These are phyloP conservation scores for Immersiporthe knoxdaviesiana DNA, from an alignment of 2,329 filamentous ascomycete species.

Conservation along the genomic window DNA sequence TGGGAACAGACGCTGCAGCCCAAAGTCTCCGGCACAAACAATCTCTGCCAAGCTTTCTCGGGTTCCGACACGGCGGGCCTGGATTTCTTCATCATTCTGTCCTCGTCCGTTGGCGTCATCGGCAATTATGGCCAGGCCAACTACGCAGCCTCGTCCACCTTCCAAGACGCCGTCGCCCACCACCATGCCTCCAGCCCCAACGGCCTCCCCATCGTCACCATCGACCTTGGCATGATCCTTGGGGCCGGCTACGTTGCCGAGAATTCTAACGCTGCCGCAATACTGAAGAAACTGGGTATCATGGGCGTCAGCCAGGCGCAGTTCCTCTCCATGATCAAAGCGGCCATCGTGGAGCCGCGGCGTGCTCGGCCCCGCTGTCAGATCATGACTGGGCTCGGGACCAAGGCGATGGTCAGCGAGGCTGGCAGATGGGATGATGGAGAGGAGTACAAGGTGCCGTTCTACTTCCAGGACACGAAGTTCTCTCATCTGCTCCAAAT, in stretches of 20 bases:
- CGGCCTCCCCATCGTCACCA: neutral
- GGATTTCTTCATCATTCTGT: neutral
- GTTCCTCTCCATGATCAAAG: neutral
- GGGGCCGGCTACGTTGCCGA: neutral
- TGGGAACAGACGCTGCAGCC: neutral
- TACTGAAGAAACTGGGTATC: neutral
- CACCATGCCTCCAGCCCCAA: neutral
- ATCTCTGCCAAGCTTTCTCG: neutral
- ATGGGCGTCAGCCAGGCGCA: neutral
- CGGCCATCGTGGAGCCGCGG: neutral
- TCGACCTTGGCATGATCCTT: neutral
- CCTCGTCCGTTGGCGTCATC: neutral
- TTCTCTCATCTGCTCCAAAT: neutral
- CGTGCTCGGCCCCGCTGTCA: neutral
- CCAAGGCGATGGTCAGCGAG: neutral
- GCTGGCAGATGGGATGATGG: neutral
- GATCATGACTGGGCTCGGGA: neutral
- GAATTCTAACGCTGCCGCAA: neutral
- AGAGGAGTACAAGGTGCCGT: neutral
- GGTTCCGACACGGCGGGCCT: neutral
- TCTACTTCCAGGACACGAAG: neutral
- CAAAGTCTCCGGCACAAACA: neutral
- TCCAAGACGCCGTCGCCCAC: neutral
- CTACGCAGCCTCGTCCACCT: neutral
- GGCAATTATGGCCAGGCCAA: neutral